Conservation (phyloP, 78 protist genomes). For the Chrysochromulina tobinii region DNA sequence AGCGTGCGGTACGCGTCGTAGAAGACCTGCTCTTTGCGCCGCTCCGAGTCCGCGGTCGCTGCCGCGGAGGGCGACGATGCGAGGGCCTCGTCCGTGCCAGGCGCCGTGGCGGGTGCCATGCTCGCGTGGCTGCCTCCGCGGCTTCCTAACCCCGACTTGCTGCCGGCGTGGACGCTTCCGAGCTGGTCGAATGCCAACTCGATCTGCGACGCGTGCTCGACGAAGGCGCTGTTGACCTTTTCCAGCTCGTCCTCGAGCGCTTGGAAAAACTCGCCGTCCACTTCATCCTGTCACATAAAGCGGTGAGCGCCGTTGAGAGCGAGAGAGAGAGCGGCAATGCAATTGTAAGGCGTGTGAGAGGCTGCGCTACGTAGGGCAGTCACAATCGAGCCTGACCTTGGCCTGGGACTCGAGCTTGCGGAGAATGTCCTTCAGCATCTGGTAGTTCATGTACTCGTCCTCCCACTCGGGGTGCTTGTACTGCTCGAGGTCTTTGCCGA, state of each 20-base stretch:
- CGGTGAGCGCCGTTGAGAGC: no score
- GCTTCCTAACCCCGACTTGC: background rate
- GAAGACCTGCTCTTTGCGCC: background rate
- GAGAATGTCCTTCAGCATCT: background rate
- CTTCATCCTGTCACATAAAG: background rate
- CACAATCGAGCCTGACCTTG: background rate
- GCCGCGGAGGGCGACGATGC: no score
- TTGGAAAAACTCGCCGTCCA: slow-evolving; percentile 13
- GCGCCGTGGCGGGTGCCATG: no score
- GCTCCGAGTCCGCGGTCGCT: no score
- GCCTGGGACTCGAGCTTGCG: background rate
- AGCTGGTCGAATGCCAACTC: background rate
- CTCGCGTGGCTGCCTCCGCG: background rate
- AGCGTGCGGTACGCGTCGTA: slow-evolving; percentile 4
- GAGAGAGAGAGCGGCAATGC: no score
- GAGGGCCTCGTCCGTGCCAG: no score
- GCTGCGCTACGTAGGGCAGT: no score
- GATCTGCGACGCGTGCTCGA: background rate
- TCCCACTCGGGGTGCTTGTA: background rate
- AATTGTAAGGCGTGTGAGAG: no score
- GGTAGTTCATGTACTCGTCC: slow-evolving; percentile 22
- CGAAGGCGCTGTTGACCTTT: slow-evolving; percentile 12
- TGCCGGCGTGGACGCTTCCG: background rate
- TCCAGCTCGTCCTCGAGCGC: slow-evolving; percentile 12
- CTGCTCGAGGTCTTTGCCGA: slow-evolving; percentile 9